Conservation (phyloP, 192 early-diverging fungal genomes). For the Diversispora epigaea region DNA sequence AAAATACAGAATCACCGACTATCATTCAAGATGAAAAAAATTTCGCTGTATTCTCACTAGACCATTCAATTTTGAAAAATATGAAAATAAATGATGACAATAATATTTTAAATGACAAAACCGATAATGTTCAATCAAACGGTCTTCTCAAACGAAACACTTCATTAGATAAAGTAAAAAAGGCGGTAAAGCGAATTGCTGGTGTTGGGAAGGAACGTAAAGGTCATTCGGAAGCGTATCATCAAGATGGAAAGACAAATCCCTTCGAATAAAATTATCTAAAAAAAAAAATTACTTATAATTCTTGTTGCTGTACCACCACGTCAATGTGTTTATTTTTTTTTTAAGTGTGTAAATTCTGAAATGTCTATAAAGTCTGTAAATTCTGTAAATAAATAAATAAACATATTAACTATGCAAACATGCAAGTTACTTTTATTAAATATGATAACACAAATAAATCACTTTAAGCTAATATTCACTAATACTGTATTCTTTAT, state of each 20-base stretch:
- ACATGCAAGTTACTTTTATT: no score
- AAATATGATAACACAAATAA: no score
- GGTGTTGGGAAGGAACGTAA: neutral
- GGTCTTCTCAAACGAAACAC: neutral
- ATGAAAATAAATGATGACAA: neutral
- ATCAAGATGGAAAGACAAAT: slow-evolving; percentile 30
- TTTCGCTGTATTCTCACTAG: neutral
- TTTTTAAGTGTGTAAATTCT: no score
- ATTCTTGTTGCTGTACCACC: no score
- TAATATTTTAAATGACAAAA: neutral
- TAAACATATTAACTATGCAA: no score
- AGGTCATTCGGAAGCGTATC: slow-evolving; percentile 9
- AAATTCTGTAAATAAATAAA: no score
- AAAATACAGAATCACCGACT: neutral
- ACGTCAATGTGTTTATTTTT: no score
- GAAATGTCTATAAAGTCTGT: no score
- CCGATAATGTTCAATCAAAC: no score
- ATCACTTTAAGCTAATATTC: no score
- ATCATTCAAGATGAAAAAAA: neutral
- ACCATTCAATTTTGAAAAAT: neutral
- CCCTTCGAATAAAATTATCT: slow-evolving; percentile 7
- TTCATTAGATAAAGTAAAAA: neutral
- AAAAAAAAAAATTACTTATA: no score
- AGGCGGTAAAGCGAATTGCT: neutral
- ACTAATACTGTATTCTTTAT: no score